phyloP scores from a whole-genome alignment of 805 yeast species.

The Ogataea populi-albae region DNA sequence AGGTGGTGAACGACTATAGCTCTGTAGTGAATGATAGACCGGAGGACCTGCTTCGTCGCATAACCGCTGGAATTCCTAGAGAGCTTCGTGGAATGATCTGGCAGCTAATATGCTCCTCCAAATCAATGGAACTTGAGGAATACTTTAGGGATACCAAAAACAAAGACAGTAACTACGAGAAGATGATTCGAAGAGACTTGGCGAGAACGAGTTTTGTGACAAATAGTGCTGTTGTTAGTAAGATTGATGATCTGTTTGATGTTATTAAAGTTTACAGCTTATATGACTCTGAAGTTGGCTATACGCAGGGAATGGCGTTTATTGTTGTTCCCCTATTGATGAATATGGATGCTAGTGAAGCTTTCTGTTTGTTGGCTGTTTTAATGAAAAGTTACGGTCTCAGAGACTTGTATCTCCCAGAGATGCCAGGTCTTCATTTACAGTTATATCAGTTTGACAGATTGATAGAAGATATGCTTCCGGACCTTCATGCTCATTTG shows the following conservation, averaged over 20 bases:
- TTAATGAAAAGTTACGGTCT: slow-evolving; percentile 85
- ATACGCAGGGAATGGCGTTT: slow-evolving; percentile 98
- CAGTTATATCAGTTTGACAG: slow-evolving; percentile 89
- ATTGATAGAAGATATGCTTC: slow-evolving; percentile 71
- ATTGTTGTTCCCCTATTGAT: slow-evolving; percentile 80
- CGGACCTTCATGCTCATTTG: slow-evolving; percentile 71
- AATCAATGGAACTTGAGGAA: slow-evolving; percentile 60
- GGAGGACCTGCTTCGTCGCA: slow-evolving; percentile 53
- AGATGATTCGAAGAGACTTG: slow-evolving; percentile 76
- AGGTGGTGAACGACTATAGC: slow-evolving; percentile 75
- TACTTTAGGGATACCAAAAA: slow-evolving; percentile 48
- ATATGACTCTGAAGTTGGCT: slow-evolving; percentile 91
- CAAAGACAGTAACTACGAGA: slow-evolving; percentile 60
- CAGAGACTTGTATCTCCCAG: slow-evolving; percentile 74
- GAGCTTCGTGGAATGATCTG: slow-evolving; percentile 87
- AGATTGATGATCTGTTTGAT: slow-evolving; percentile 61
- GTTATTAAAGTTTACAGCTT: slow-evolving; percentile 82
- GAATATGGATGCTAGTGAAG: slow-evolving; percentile 79
- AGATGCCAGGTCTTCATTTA: slow-evolving; percentile 90
- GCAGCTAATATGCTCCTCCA: slow-evolving; percentile 84
- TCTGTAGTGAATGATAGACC: slow-evolving; percentile 61
- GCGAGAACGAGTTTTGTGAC: slow-evolving; percentile 82
- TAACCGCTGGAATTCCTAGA: slow-evolving; percentile 77
- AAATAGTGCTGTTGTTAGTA: slow-evolving; percentile 48
- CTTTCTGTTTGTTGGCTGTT: slow-evolving; percentile 75